Evolutionary conservation across 805 yeast genomes (phyloP).

Genomic region (Lachancea fermentati): DNA sequence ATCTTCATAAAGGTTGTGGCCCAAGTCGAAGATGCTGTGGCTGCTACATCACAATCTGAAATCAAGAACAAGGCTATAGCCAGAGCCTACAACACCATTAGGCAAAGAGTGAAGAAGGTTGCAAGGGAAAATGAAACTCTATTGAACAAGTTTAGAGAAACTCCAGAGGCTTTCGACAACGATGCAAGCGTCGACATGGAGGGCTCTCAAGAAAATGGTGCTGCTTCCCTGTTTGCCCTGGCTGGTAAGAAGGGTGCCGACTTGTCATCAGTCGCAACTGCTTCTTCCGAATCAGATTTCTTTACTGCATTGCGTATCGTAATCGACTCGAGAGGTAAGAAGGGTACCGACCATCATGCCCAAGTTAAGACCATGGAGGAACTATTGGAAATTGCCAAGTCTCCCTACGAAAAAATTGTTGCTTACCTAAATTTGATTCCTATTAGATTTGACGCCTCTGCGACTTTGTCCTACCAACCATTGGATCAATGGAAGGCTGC

Average conservation of each 20-base stretch:
- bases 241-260: slow-evolving; percentile 27
- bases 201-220: slow-evolving; percentile 25
- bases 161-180: slow-evolving; percentile 69
- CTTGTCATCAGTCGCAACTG: slow-evolving; percentile 28
- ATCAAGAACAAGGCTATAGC: slow-evolving; percentile 81
- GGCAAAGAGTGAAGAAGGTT: slow-evolving; percentile 82
- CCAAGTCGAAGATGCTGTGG: slow-evolving; percentile 65
- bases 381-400: slow-evolving; percentile 43
- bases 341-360: slow-evolving; percentile 77
- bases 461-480: slow-evolving; percentile 68
- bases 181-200: slow-evolving; percentile 25
- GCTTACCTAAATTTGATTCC: slow-evolving; percentile 80
- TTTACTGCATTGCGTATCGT: slow-evolving; percentile 70
- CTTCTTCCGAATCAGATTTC: slow-evolving; percentile 42
- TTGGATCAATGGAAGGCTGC: slow-evolving; percentile 73
- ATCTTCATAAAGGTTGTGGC: slow-evolving; percentile 63
- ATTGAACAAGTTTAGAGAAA: slow-evolving; percentile 53
- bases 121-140: slow-evolving; percentile 60
- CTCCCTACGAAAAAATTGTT: slow-evolving; percentile 71
- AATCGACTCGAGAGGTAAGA: slow-evolving; percentile 90
- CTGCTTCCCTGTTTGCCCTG: slow-evolving; percentile 33
- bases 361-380: slow-evolving; percentile 69
- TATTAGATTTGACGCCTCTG: slow-evolving; percentile 74
- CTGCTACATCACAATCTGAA: slow-evolving; percentile 47
- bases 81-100: slow-evolving; percentile 79